Base-by-base conservation (phyloP, 495 filamentous ascomycete genomes). In the Penicillium robsamsonii region DNA sequence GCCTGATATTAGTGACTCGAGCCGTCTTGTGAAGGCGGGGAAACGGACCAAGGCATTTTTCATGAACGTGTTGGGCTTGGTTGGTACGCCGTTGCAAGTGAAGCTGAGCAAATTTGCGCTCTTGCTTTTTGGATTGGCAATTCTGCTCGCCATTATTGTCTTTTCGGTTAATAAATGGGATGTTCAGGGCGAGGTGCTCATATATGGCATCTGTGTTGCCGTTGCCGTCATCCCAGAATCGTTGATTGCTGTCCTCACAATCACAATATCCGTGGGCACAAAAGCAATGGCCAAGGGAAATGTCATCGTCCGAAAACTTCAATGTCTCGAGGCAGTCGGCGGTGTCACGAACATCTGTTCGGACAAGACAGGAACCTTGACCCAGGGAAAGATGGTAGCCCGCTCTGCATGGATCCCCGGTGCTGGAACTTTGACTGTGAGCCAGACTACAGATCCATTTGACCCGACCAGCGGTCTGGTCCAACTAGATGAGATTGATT, bases 311-410 rank as follows among this genome's bases (percentile, higher is more conserved):
- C 86, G 90, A n/a, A 84, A 90, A 59, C 75, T 92, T 22, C 87
- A 86, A 50, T 89, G 89, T 9, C 80, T 94, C 0, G 90, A 94
- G 68, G 90, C 90, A 2, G 82, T 94, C 13, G 90, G 89, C 12
- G 89, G 89, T 37, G 87, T 93, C 35, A 92, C 88, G 51, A 92
- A 92, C 62, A 93, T 94, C 60, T 94, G 90, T 69, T 92, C 89
- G 9, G 90, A 94, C 70, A 94, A 94, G 66, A 94, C 90, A 3
- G 90, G 90, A 4, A 94, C 90, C 0, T 74, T 94, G 18, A 94
- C 90, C 0, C 86, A 89, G 63, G 86, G 86, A 54, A 61, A 73
- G 68, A 93, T 93, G 90, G 84, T 92, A 17, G 84, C 90, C 13
- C 81, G 86, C 35, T 88, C 88, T 53, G 88, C 84, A 3, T 95